phyloP scores from a whole-genome alignment of 2,329 filamentous ascomycete genomes.

The Fusarium nodosum region DNA sequence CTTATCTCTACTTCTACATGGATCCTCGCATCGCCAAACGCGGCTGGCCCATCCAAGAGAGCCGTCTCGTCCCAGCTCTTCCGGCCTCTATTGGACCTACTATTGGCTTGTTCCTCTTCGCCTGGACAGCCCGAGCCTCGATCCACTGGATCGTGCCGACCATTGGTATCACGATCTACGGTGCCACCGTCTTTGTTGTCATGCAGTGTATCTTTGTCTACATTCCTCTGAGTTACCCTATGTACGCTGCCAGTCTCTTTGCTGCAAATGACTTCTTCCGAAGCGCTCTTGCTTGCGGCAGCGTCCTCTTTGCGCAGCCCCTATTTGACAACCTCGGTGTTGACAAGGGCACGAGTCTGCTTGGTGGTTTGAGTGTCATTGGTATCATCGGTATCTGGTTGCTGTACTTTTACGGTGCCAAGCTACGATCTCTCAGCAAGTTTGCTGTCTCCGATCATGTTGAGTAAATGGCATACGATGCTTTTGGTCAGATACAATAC shows the following conservation, averaged over 20 bases:
- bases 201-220: conserved; percentile 74
- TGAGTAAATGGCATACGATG: conserved; percentile 20
- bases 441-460: conserved; percentile 62
- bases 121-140: conserved; percentile 66
- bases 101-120: conserved; percentile 72
- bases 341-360: conserved; percentile 67
- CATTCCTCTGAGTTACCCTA: conserved; percentile 68
- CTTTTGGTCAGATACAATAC: no score
- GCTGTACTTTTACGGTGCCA: conserved; percentile 69
- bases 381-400: conserved; percentile 71
- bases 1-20: conserved; percentile 67
- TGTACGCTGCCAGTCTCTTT: conserved; percentile 70
- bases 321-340: conserved; percentile 72
- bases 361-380: conserved; percentile 67
- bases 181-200: conserved; percentile 65
- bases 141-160: conserved; percentile 69
- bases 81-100: conserved; percentile 66
- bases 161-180: conserved; percentile 70
- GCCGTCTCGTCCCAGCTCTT: conserved; percentile 68
- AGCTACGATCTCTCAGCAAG: conserved; percentile 67
- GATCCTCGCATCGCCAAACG: conserved; percentile 63
- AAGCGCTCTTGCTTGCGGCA: conserved; percentile 69
- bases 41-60: conserved; percentile 66
- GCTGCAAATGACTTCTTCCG: conserved; percentile 73
- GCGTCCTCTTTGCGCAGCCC: conserved; percentile 71